A percentile compares a stretch with the other conserved stretches of the same genome.
These are phyloP conservation scores for Blastobotrys indianensis DNA, from an alignment of 1,139 yeast species.

Conservation along the genomic window DNA sequence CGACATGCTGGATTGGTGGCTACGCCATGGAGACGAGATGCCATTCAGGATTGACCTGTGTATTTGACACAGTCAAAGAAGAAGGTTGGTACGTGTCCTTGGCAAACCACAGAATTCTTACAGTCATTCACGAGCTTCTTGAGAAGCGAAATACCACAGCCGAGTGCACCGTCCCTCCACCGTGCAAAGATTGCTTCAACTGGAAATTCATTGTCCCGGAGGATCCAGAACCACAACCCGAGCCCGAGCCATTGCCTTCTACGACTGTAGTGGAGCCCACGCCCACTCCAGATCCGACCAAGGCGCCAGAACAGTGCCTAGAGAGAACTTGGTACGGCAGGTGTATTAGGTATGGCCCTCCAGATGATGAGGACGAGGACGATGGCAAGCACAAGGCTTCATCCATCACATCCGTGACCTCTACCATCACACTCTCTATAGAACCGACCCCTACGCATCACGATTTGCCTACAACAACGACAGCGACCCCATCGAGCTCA, in stretches of 20 bases:
- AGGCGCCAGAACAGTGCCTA: slow-evolving; percentile 18
- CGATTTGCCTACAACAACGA: slow-evolving; percentile 13
- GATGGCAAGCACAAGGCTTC: not conserved
- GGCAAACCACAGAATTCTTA: slow-evolving; percentile 83
- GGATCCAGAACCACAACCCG: slow-evolving; percentile 15
- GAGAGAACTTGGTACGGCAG: slow-evolving; percentile 27
- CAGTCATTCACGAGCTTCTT: slow-evolving; percentile 81
- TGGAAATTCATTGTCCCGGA: slow-evolving; percentile 69
- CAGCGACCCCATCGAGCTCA: slow-evolving; percentile 11
- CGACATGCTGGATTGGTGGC: slow-evolving; percentile 86
- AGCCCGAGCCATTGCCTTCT: slow-evolving; percentile 12
- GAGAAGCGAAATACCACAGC: slow-evolving; percentile 73
- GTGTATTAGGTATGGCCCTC: slow-evolving; percentile 18
- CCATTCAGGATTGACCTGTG: slow-evolving; percentile 84
- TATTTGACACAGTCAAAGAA: slow-evolving; percentile 85
- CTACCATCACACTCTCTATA: slow-evolving; percentile 6
- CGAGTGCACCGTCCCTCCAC: slow-evolving; percentile 63
- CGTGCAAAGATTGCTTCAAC: slow-evolving; percentile 77
- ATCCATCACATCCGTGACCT: not conserved
- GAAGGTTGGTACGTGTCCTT: slow-evolving; percentile 88
- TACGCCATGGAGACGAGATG: slow-evolving; percentile 97
- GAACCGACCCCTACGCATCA: slow-evolving; percentile 3
- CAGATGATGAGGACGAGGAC: not conserved
- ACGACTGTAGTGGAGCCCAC: slow-evolving; percentile 11
- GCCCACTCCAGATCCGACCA: slow-evolving; percentile 1